Evolutionary conservation across 805 yeast genomes (phyloP).

Genomic region (Wickerhamomyces mucosus): DNA sequence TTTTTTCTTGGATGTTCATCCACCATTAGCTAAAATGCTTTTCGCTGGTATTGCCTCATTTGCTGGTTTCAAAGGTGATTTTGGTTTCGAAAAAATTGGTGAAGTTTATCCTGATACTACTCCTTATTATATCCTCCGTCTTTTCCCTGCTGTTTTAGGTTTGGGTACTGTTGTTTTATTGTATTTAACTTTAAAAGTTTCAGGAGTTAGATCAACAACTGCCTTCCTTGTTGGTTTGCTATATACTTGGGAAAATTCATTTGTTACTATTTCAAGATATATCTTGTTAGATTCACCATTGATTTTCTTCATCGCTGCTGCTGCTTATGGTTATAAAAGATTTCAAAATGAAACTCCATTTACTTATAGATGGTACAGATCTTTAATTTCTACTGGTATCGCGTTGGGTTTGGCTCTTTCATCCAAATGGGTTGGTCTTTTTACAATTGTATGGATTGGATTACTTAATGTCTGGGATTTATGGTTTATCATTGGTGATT

Average conservation of each 20-base stretch:
- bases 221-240: conserved; percentile 47
- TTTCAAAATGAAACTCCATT: conserved; percentile 60
- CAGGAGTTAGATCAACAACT: conserved; percentile 61
- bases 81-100: conserved; percentile 59
- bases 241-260: conserved; percentile 57
- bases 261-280: conserved; percentile 63
- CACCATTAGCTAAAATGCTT: conserved; percentile 71
- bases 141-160: conserved; percentile 60
- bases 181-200: conserved; percentile 59
- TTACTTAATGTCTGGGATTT: conserved; percentile 46
- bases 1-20: conserved; percentile 69
- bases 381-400: conserved; percentile 54
- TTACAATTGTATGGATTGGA: conserved; percentile 76
- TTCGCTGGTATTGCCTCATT: conserved; percentile 60
- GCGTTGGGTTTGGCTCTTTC: conserved; percentile 67
- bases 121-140: conserved; percentile 65
- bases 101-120: conserved; percentile 42
- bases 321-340: conserved; percentile 56
- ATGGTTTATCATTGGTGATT: conserved; percentile 70
- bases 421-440: conserved; percentile 80
- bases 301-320: conserved; percentile 65
- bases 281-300: conserved; percentile 71
- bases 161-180: conserved; percentile 54
- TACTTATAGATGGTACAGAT: conserved; percentile 44
- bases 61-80: conserved; percentile 67